Evolutionary conservation across 139 green algal species (phyloP).

Genomic region (Micromonas commoda): DNA sequence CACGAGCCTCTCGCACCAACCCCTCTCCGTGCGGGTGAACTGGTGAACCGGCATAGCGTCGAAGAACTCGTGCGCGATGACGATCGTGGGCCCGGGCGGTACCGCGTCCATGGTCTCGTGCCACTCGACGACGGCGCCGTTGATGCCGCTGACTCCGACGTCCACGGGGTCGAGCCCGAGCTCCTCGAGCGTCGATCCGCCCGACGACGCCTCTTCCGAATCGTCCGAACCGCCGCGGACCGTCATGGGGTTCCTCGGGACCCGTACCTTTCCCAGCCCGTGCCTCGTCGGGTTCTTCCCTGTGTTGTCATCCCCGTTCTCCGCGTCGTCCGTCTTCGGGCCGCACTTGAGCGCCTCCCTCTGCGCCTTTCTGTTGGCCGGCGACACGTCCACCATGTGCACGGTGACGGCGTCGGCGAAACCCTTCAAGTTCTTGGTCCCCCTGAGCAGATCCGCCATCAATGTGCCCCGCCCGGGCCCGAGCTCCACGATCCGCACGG

Average conservation of each 20-base stretch:
- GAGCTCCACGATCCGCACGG: constrained; percentile 82
- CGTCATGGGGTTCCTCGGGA: too few species aligned
- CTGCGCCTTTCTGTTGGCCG: constrained; percentile 51
- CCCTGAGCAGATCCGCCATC: constrained; percentile 84
- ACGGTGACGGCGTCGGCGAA: constrained; percentile 52
- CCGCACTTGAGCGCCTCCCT: constrained; percentile 40
- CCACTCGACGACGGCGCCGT: constrained; percentile 9
- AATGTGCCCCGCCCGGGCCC: constrained; percentile 88
- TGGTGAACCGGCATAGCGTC: constrained; percentile 95
- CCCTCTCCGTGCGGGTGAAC: constrained; percentile 55
- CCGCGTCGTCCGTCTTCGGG: background rate
- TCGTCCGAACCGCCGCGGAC: too few species aligned
- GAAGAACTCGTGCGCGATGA: constrained; percentile 94
- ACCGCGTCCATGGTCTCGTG: constrained; percentile 15
- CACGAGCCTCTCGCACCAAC: constrained; percentile 79
- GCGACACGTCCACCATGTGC: constrained; percentile 77
- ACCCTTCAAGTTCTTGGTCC: constrained; percentile 26
- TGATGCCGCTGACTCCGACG: background rate
- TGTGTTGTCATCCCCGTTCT: background rate
- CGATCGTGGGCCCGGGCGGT: constrained; percentile 51
- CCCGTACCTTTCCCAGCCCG: too few species aligned
- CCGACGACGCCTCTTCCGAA: too few species aligned
- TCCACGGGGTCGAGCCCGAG: too few species aligned
- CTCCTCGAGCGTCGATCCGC: too few species aligned
- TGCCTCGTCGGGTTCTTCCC: background rate